Evolutionary conservation across 805 yeast species (phyloP).

Genomic region (Lipomyces spencermartinsiae): DNA sequence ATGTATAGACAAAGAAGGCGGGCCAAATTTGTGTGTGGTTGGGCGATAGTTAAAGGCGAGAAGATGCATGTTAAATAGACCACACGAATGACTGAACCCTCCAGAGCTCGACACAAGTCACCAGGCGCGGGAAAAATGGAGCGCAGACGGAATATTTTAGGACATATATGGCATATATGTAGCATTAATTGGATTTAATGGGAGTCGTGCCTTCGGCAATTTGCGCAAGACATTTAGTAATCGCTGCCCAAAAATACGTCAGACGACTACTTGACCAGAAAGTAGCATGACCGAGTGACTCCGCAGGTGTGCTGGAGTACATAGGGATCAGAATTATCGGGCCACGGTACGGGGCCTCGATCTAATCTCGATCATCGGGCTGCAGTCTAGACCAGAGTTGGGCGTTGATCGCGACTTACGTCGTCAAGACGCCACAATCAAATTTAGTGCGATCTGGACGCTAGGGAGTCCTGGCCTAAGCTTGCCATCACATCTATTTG

Average conservation of each 20-base stretch:
- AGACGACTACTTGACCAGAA: too few relatives aligned
- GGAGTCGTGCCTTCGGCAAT: neutral
- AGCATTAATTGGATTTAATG: too few relatives aligned
- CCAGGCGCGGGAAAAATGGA: neutral
- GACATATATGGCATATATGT: neutral
- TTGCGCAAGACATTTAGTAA: too few relatives aligned
- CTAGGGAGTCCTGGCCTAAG: too few relatives aligned
- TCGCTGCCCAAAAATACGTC: too few relatives aligned
- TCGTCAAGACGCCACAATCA: too few relatives aligned
- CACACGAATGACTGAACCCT: neutral
- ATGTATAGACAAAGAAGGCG: too few relatives aligned
- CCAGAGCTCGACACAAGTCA: neutral
- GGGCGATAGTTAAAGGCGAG: neutral
- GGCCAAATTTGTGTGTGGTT: too few relatives aligned
- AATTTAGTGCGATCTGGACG: too few relatives aligned
- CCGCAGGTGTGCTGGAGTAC: neutral
- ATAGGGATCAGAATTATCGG: neutral
- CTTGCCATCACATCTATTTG: too few relatives aligned
- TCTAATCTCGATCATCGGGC: constrained; percentile 15
- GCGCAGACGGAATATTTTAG: neutral
- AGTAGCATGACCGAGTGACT: neutral
- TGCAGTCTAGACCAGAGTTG: constrained; percentile 19
- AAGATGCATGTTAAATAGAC: too few relatives aligned
- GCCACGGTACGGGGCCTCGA: constrained; percentile 11
- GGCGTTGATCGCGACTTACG: neutral